phyloP scores from a whole-genome alignment of 768 basidiomycete genomes.

The Polyporus arcularius region DNA sequence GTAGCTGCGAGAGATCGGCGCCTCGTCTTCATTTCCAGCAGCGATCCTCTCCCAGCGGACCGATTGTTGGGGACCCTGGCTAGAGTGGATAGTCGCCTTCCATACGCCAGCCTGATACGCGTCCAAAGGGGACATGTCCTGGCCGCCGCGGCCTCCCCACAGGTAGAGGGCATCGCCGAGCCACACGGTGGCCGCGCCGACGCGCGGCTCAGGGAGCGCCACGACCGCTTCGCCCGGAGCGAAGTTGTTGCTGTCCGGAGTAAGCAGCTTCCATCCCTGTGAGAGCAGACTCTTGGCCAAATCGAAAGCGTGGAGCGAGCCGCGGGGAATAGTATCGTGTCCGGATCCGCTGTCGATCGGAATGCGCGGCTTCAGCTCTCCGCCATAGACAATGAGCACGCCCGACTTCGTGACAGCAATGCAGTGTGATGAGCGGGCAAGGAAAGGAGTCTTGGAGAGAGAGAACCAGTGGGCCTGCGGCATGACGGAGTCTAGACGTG shows the following conservation, averaged over 20 bases:
- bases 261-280: slow-evolving; percentile 26
- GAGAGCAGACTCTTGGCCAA: slow-evolving; percentile 12
- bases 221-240: slow-evolving; percentile 4
- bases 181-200: slow-evolving; percentile 19
- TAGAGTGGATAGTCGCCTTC: slow-evolving; percentile 9
- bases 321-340: slow-evolving; percentile 3
- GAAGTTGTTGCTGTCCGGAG: slow-evolving; percentile 5
- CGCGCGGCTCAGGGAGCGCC: slow-evolving; percentile 29
- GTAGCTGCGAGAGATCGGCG: slow-evolving; percentile 37
- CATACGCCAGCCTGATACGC: slow-evolving; percentile 21
- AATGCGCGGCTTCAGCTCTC: slow-evolving; percentile 43
- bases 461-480: slow-evolving; percentile 32
- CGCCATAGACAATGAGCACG: slow-evolving; percentile 41
- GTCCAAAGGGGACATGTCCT: slow-evolving; percentile 38
- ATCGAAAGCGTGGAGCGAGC: slow-evolving; percentile 30
- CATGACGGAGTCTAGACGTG: slow-evolving; percentile 6
- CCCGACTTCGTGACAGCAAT: slow-evolving; percentile 32
- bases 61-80: neutral
- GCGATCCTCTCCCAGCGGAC: slow-evolving; percentile 34
- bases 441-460: slow-evolving; percentile 20
- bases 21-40: slow-evolving; percentile 31
- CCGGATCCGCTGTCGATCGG: slow-evolving; percentile 38
- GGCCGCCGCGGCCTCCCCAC: slow-evolving; percentile 49
- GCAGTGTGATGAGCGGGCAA: slow-evolving; percentile 45
- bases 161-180: slow-evolving; percentile 29